A percentile compares a stretch with the other conserved stretches of the same genome.
Evolutionary conservation across 2,329 filamentous ascomycete species (phyloP).

Genomic region (Hypoxylon sp.): DNA sequence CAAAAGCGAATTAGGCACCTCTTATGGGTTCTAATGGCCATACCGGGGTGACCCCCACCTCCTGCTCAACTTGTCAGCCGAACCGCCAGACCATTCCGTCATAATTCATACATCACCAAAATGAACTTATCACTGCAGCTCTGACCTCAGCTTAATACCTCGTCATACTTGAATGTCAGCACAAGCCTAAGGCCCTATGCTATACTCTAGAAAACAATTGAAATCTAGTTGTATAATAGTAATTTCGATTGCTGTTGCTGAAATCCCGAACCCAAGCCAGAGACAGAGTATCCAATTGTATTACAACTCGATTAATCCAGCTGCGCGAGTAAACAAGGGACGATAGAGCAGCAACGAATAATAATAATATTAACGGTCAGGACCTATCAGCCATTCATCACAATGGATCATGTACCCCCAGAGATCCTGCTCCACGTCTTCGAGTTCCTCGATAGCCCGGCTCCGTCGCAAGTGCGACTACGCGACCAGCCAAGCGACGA

Average conservation of each 20-base stretch:
- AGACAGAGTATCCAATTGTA: background rate
- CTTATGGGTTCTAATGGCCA: background rate
- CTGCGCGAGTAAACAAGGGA: conserved; percentile 3
- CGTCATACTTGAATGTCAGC: conserved; percentile 3
- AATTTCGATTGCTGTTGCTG: background rate
- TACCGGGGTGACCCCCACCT: conserved; percentile 2
- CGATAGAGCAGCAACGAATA: background rate
- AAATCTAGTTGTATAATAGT: background rate
- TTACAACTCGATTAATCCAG: conserved; percentile 1
- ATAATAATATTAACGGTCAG: background rate
- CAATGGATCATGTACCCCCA: conserved; percentile 65
- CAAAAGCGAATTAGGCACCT: background rate
- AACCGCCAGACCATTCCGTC: background rate
- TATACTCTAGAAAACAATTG: background rate
- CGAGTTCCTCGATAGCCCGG: conserved; percentile 64
- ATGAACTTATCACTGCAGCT: conserved; percentile 1
- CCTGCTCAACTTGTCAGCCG: too few relatives aligned
- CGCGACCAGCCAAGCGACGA: conserved; percentile 64
- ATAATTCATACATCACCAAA: conserved; percentile 11
- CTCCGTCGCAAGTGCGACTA: conserved; percentile 65
- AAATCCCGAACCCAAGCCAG: background rate
- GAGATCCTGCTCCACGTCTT: conserved; percentile 74
- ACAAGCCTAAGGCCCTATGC: background rate
- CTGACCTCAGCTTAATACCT: conserved; percentile 5
- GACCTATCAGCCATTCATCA: background rate